Evolutionary conservation across 2,329 filamentous ascomycete species (phyloP), one percentile per base, ranked within the genome.

Genomic region (Arthrobotrys pseudoclavata): DNA sequence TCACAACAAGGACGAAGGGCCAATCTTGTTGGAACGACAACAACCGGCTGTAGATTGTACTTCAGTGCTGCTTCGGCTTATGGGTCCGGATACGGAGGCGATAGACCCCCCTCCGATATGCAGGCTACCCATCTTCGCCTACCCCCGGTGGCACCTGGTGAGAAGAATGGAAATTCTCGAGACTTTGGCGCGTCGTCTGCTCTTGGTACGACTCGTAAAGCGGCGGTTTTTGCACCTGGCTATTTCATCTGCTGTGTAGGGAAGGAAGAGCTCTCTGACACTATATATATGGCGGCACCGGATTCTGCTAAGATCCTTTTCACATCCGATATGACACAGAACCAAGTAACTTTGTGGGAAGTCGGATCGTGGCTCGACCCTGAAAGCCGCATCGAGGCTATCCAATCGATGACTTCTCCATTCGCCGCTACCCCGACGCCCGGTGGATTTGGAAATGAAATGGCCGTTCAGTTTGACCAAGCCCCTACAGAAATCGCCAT

Each of bases 121-220:
- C 94, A 97, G 84, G 90, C 97, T n/a, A 92, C 96, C 81, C 96
- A 97, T 82, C 93, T 99, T 84, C 96, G 96, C 82, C 97, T 97
- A 75, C 96, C 96, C 0, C 96, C 96, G 0, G 84, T 86, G 45
- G 85, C 84, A 74, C 84, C 80, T 79, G 84, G 80, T 80, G 79
- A 61, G 75, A 80, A 74, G 53, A 82, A 70, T 57, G 80, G 77
- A 24, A 69, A 78, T 79, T 79, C 79, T 66, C 79, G 66, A 66
- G 78, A 78, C 79, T 81, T 80, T 80, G 76, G 69, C 80, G 81
- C 66, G 67, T 69, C 79, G 50, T 48, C 76, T 72, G 66, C 80
- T 22, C 82, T 86, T 1, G 82, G 80, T 2, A 80, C 81, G 1
- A 85, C 85, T 0, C 79, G 82, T 18, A 82, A 76, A 37, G 84